Evolutionary conservation across 495 filamentous ascomycete genomes (phyloP).

Genomic region (Neurospora tetraspora): DNA sequence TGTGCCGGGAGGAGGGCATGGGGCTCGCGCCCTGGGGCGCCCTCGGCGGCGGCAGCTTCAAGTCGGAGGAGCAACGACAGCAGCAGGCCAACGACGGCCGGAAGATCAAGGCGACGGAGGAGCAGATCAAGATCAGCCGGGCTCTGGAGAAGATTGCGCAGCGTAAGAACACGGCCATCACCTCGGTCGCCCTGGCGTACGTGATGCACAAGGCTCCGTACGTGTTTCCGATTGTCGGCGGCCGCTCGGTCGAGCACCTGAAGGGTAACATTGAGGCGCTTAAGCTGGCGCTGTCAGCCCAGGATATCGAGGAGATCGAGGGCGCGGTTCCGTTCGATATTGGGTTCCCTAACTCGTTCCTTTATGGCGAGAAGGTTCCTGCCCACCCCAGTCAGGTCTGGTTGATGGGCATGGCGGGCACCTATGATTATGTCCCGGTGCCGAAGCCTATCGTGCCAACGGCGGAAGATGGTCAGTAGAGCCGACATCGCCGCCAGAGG

Average conservation of each 20-base stretch:
- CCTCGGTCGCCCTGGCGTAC: slow-evolving; percentile 61
- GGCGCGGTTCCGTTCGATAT: slow-evolving; percentile 48
- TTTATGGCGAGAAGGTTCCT: slow-evolving; percentile 31
- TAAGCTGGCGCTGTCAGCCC: slow-evolving; percentile 40
- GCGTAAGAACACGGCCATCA: slow-evolving; percentile 40
- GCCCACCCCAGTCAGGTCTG: slow-evolving; percentile 32
- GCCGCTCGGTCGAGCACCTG: slow-evolving; percentile 47
- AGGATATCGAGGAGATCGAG: slow-evolving; percentile 60
- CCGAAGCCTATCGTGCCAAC: slow-evolving; percentile 21
- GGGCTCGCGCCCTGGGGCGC: slow-evolving; percentile 54
- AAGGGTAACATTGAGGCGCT: slow-evolving; percentile 61
- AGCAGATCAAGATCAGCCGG: slow-evolving; percentile 41
- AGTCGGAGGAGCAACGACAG: slow-evolving; percentile 36
- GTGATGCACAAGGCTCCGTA: slow-evolving; percentile 64
- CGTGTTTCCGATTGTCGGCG: slow-evolving; percentile 68
- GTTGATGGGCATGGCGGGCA: slow-evolving; percentile 33
- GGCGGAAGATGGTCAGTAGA: slow-evolving; percentile 22
- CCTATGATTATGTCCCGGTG: slow-evolving; percentile 34
- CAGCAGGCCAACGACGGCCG: slow-evolving; percentile 18
- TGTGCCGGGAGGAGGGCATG: slow-evolving; percentile 61
- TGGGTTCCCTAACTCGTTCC: slow-evolving; percentile 50
- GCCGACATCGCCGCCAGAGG: neutral
- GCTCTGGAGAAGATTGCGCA: slow-evolving; percentile 51
- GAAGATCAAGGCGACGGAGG: slow-evolving; percentile 9
- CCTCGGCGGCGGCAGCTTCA: slow-evolving; percentile 54